Conservation (phyloP, 768 basidiomycete species). For the button mushroom (Agaricus bisporus) region DNA sequence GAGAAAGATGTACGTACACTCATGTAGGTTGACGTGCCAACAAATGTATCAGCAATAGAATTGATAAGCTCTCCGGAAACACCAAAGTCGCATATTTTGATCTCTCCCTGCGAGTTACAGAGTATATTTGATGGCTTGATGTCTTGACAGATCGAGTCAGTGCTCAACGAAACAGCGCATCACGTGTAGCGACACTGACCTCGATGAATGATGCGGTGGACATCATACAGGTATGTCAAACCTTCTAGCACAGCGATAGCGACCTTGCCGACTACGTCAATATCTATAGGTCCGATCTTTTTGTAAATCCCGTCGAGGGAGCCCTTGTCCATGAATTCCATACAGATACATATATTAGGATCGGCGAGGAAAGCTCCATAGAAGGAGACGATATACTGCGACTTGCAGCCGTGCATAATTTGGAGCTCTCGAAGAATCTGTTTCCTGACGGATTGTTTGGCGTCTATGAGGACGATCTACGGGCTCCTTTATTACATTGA, state of each 20-base stretch:
- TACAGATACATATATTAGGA: slow-evolving; percentile 98
- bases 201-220: slow-evolving; percentile 96
- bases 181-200: slow-evolving; percentile 45
- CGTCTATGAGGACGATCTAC: slow-evolving; percentile 93
- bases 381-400: slow-evolving; percentile 92
- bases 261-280: slow-evolving; percentile 88
- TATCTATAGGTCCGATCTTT: slow-evolving; percentile 88
- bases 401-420: slow-evolving; percentile 98
- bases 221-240: slow-evolving; percentile 95
- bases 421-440: slow-evolving; percentile 97
- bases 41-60: slow-evolving; percentile 98
- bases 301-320: slow-evolving; percentile 95
- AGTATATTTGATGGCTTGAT: slow-evolving; percentile 99
- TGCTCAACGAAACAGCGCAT: not conserved
- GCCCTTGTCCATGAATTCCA: slow-evolving; percentile 95
- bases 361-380: slow-evolving; percentile 95
- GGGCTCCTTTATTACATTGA: slow-evolving; percentile 4
- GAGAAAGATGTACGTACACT: slow-evolving; percentile 61
- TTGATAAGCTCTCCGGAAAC: slow-evolving; percentile 99
- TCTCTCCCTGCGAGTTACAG: slow-evolving; percentile 88
- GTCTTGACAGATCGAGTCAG: slow-evolving; percentile 41
- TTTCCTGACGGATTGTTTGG: slow-evolving; percentile 92
- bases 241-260: slow-evolving; percentile 95
- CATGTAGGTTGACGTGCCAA: slow-evolving; percentile 99
- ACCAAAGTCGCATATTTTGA: slow-evolving; percentile 99